A percentile compares a stretch with the other conserved stretches of the same genome.
Conservation (phyloP, 495 filamentous ascomycete genomes). For the Delitschia confertaspora region DNA sequence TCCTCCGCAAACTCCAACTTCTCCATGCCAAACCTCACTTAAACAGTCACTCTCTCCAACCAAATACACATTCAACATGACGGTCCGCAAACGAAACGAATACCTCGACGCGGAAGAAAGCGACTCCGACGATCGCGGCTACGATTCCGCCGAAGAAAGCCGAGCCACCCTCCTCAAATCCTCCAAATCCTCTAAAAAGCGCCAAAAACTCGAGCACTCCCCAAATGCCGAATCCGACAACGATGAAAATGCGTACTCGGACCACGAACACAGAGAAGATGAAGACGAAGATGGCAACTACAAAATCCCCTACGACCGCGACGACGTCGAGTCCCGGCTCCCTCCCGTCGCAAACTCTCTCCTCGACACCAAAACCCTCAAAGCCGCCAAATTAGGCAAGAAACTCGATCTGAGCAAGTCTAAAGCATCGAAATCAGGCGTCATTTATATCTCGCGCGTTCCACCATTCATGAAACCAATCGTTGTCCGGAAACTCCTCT, state of each 20-base stretch:
- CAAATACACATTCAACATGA: conserved; percentile 42
- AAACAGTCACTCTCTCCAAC: background rate
- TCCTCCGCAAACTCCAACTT: background rate
- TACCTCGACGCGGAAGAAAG: conserved; percentile 60
- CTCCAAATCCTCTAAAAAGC: no score
- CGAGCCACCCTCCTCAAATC: conserved; percentile 45
- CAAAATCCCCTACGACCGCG: conserved; percentile 17
- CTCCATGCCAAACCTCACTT: background rate
- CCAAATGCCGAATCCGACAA: conserved; percentile 22
- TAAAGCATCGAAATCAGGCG: conserved; percentile 57
- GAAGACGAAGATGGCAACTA: conserved; percentile 21
- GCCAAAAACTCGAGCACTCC: conserved; percentile 47
- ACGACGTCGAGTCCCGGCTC: conserved; percentile 7
- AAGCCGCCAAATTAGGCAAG: conserved; percentile 12
- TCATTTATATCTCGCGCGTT: conserved; percentile 81
- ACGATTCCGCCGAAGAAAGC: conserved; percentile 62
- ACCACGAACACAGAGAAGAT: conserved; percentile 16
- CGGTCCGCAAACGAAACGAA: conserved; percentile 61
- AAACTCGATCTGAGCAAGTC: conserved; percentile 22
- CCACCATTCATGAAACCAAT: conserved; percentile 92
- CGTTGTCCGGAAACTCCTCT: conserved; percentile 67
- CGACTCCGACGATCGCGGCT: conserved; percentile 52
- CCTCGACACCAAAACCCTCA: conserved; percentile 6
- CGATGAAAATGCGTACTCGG: conserved; percentile 21
- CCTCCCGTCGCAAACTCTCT: background rate